Conservation (phyloP, 495 filamentous ascomycete species). For the Talaromyces adpressus region DNA sequence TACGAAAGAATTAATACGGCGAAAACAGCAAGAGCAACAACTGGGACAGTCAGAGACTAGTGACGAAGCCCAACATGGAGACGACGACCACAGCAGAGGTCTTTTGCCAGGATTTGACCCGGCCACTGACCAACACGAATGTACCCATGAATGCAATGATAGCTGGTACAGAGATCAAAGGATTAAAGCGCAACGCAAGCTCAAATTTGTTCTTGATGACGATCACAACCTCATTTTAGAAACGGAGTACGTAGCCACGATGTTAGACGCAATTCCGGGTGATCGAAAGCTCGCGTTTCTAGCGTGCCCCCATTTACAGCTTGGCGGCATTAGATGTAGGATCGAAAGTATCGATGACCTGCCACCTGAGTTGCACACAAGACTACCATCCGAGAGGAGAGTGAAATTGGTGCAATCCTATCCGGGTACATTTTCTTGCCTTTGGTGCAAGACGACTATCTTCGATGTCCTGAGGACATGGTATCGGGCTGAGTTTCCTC, state of each 20-base stretch:
- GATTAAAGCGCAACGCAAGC: not conserved
- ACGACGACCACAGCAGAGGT: not conserved
- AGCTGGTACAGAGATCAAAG: not conserved
- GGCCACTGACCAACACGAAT: not conserved
- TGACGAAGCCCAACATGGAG: too few species aligned
- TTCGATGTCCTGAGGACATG: not conserved
- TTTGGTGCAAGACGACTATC: not conserved
- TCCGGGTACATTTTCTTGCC: not conserved
- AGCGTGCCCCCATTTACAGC: not conserved
- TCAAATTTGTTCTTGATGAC: not conserved
- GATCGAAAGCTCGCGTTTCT: not conserved
- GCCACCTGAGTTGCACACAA: not conserved
- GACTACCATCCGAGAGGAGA: not conserved
- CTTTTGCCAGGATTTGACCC: not conserved
- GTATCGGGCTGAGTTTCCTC: not conserved
- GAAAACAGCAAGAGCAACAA: not conserved
- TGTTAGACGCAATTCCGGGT: not conserved
- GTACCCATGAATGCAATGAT: not conserved
- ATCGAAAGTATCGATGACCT: too few species aligned
- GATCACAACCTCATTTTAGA: not conserved
- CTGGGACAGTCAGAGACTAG: not conserved
- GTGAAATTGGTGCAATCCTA: not conserved
- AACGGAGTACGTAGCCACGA: not conserved
- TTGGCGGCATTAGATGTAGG: too few species aligned
- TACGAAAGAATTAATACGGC: not conserved